A percentile compares a stretch with the other conserved stretches of the same genome.
phyloP scores from a whole-genome alignment of 148 eudicot genomes.

The Tetragonia tetragonoides region DNA sequence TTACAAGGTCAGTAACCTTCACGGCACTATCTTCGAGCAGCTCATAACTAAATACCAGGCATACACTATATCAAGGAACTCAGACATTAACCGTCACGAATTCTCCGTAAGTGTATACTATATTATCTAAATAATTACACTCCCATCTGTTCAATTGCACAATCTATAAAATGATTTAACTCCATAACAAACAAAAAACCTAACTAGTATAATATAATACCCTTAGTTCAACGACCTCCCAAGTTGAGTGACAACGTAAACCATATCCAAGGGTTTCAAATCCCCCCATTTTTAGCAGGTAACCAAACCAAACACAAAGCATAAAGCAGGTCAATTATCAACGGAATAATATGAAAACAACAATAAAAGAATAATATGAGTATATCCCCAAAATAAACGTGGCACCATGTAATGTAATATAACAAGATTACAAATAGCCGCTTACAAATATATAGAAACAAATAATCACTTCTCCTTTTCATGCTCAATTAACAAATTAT shows the following conservation, averaged over 20 bases:
- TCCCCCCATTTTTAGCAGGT: background rate
- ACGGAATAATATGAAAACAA: background rate
- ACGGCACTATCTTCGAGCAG: background rate
- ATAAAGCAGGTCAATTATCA: background rate
- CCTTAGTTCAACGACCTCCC: background rate
- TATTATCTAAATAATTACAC: background rate
- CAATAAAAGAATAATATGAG: background rate
- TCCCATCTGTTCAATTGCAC: background rate
- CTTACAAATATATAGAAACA: slow-evolving; percentile 9
- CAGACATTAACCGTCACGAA: too few species aligned
- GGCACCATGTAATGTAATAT: background rate
- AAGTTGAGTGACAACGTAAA: background rate
- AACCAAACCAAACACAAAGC: background rate
- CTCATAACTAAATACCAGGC: background rate
- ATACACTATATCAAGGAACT: too few species aligned
- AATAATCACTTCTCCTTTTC: background rate
- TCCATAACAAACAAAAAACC: background rate
- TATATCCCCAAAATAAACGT: slow-evolving; percentile 5
- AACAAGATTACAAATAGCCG: background rate
- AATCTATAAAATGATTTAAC: background rate
- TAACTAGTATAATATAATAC: background rate
- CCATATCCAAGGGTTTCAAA: background rate
- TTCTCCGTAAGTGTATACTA: too few species aligned
- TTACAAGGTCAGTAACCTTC: too few species aligned
- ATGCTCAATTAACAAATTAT: background rate